Conservation (phyloP, 2,329 filamentous ascomycete genomes). For the Alternaria dauci region DNA sequence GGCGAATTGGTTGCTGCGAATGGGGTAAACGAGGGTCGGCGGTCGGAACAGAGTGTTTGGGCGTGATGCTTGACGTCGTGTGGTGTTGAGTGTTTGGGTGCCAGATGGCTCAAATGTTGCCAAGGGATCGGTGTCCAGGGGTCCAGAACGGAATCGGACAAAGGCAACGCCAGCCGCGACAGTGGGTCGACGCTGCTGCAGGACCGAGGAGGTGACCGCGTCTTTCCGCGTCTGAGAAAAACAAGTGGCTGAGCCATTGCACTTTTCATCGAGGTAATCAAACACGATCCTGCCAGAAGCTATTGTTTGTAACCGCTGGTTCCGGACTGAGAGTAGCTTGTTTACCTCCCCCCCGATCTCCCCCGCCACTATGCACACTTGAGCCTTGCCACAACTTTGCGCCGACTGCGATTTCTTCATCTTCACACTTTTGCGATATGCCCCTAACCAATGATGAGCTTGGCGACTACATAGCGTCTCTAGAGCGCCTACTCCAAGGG, state of each 20-base stretch:
- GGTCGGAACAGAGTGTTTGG: slow-evolving; percentile 22
- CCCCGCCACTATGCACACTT: slow-evolving; percentile 20
- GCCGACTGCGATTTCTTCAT: slow-evolving; percentile 14
- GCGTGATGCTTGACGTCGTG: slow-evolving; percentile 22
- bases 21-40: slow-evolving; percentile 29
- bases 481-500: slow-evolving; percentile 28
- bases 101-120: slow-evolving; percentile 40
- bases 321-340: slow-evolving; percentile 6
- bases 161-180: slow-evolving; percentile 18
- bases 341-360: slow-evolving; percentile 9
- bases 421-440: slow-evolving; percentile 23
- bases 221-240: slow-evolving; percentile 14
- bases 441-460: slow-evolving; percentile 24
- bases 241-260: slow-evolving; percentile 19
- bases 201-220: slow-evolving; percentile 8
- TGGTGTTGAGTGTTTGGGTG: slow-evolving; percentile 29
- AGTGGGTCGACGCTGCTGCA: slow-evolving; percentile 19
- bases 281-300: not conserved
- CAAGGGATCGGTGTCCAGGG: slow-evolving; percentile 34
- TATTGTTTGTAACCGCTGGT: slow-evolving; percentile 4
- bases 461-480: slow-evolving; percentile 25
- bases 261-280: slow-evolving; percentile 10
- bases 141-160: slow-evolving; percentile 28
- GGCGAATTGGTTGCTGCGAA: slow-evolving; percentile 26
- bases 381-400: slow-evolving; percentile 13